Evolutionary conservation across 257 asterid genomes (phyloP), one percentile per base, ranked within the genome.

Genomic region (Fraxinus americana): DNA sequence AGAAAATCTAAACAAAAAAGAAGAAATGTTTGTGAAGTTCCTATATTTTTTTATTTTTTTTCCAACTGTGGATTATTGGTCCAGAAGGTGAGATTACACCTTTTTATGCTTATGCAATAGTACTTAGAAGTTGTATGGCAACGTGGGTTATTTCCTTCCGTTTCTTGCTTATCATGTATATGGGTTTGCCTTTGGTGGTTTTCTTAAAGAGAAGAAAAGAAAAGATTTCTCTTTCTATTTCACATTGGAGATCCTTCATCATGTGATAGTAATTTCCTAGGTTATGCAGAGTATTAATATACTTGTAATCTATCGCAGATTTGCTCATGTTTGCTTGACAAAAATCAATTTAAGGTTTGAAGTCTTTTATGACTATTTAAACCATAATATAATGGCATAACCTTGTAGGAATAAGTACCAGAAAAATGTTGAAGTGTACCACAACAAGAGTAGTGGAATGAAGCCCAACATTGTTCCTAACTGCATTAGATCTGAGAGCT

Each of bases 401-500:
- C 67, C 81, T 86, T 77, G 75, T 82, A 93, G 99, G 99, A 96
- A 94, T 30, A 95, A 95, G 87, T 95, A 95, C 91, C 99, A 95
- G 89, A 95, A 95, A 86, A 91, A 93, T 82, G 97, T 95, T 67
- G 99, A 95, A 86, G 99, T 97, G 36, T 95, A 82, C 88, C 99
- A 95, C 88, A 91, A 83, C 79, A 93, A 82, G 87, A 88, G 92
- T 48, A 86, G 88, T 78, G 94, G 95, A 77, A 80, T 89, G 93
- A 95, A 91, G 87, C 97, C 95, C 79, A 93, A 84, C 73, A 85
- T 89, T 73, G 87, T 93, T 72, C 99, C 97, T 52, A 95, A 90
- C 85, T 93, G 97, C 86, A 91, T 95, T 80, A 86, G 97, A 88
- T 93, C 98, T 36, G 99, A 95, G 85, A 88, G 91, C 84, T 95